Evolutionary conservation across 2,329 filamentous ascomycete species (phyloP), one percentile per base, ranked within the genome.

Genomic region (Aspergillus sp.): DNA sequence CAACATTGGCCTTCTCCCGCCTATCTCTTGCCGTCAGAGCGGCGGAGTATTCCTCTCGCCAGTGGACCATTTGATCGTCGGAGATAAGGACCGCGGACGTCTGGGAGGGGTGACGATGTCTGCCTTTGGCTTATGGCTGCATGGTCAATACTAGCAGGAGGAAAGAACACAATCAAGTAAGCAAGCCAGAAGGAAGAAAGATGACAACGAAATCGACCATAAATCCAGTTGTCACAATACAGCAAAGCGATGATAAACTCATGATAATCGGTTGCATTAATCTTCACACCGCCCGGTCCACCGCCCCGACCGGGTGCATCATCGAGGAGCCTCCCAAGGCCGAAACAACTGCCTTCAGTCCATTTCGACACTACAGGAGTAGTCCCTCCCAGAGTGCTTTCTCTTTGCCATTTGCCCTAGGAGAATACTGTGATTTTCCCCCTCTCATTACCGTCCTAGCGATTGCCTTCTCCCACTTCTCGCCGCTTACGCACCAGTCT

Each of bases 21-120:
- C 82, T 78, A 60, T 88, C 87, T 54, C 83, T 77, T 60, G 85
- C 83, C 57, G 82, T 79, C 55, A 97, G 76, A 55, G 85, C 85
- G 52, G 81, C 75, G 53, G 88, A 76, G 67, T 95, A 96, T 61
- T 94, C 86, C 56, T 87, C 83, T 61, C 84, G 80, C 87, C 90
- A 94, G 73, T 80, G 81, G 54, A 81, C 77, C 80, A 83, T 82
- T 20, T 53, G 51, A 53, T 50, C 47, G 42, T 44, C 39, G 42
- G 47, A 20, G 17, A 19, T 12, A 19, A 19, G 15, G 15, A 10
- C 19, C 10, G 17, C 19, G 17, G 15, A 6, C 4, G 37, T 12
- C 7, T 39, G 7, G 15, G 33, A n/a, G 33, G 10, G 9, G 25
- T 30, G 25, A 30, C 10, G 10, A 10, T 30, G 7, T 4, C 10